Evolutionary conservation across 805 yeast species (phyloP), one percentile per base, ranked within the genome.

Genomic region (Komagataella kurtzmanii): DNA sequence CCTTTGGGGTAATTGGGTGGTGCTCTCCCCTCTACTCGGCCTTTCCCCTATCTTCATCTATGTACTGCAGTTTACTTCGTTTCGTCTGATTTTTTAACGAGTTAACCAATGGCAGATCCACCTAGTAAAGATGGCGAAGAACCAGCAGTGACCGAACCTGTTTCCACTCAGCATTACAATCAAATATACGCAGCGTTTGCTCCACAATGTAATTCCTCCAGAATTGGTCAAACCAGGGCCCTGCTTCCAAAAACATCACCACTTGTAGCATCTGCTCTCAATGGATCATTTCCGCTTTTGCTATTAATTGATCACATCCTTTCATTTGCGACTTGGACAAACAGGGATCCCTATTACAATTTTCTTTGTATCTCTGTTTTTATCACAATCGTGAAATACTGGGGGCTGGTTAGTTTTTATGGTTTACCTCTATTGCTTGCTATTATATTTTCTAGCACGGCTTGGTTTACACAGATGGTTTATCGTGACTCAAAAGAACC

Each of bases 251-350:
- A 54, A 4, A 65, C 64, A 1, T 60, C 66, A n/a, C 80, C 80
- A 3, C 56, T 68, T 5, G 58, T 77, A n/a, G 66, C 77, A 6
- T 64, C 75, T 7, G 73, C 77, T 1, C 64, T 78, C 24, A 67
- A 75, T 44, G 65, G 72, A 46, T 67, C 72, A 30, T 76, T 74
- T 54, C 82, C 83, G 1, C 64, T 72, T 53, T 61, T 78, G 36
- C 58, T 75, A 14, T 56, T 77, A 19, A 59, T 72, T 5, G 81
- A 78, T 58, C 63, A 67, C 46, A 52, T 70, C 6, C 59, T 78
- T 17, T 74, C 74, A 44, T 60, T 74, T 12, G 54, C 76, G 18
- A 76, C 82, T 1, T 78, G 83, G 83, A 77, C 83, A 1, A 75
- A 76, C 53, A 73, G 68, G 3, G 76, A 75, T 51, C 63, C 73